Conservation (phyloP, 2,329 filamentous ascomycete species). For the Clarireedia hainanense region DNA sequence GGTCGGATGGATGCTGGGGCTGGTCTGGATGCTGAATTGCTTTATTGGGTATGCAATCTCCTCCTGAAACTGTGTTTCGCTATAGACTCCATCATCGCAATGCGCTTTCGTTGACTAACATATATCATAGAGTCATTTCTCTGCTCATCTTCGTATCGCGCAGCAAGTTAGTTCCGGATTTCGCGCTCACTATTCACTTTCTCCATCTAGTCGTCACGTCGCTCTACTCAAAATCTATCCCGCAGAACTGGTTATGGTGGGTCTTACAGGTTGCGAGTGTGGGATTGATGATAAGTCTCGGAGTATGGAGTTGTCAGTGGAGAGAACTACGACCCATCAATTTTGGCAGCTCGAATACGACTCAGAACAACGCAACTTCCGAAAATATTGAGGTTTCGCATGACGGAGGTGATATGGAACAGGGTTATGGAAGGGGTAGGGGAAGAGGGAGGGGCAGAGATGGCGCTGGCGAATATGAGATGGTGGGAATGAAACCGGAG, state of each 20-base stretch:
- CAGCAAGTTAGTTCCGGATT: conserved; percentile 91
- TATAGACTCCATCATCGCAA: neutral
- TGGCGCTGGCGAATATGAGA: conserved; percentile 56
- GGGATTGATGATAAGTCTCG: conserved; percentile 59
- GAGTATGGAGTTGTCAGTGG: conserved; percentile 87
- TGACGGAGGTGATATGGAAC: conserved; percentile 17
- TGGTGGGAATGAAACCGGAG: conserved; percentile 43
- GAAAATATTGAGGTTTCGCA: conserved; percentile 17
- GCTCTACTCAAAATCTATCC: conserved; percentile 70
- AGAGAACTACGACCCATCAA: conserved; percentile 81
- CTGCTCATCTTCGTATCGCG: conserved; percentile 78
- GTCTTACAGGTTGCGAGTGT: conserved; percentile 52
- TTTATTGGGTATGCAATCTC: conserved; percentile 48
- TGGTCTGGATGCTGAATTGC: conserved; percentile 61
- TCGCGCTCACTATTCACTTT: conserved; percentile 80
- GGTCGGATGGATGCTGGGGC: conserved; percentile 59
- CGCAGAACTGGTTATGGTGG: conserved; percentile 85
- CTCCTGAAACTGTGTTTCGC: neutral
- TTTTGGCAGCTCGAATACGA: conserved; percentile 56
- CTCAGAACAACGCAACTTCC: conserved; percentile 6
- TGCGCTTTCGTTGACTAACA: neutral
- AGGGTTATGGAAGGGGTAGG: conserved; percentile 38
- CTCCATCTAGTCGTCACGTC: conserved; percentile 72
- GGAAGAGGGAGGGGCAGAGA: conserved; percentile 46
- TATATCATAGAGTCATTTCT: conserved; percentile 61